Evolutionary conservation across 2,329 filamentous ascomycete genomes (phyloP), one percentile per base, ranked within the genome.

Genomic region (Thermoascus crustaceus): DNA sequence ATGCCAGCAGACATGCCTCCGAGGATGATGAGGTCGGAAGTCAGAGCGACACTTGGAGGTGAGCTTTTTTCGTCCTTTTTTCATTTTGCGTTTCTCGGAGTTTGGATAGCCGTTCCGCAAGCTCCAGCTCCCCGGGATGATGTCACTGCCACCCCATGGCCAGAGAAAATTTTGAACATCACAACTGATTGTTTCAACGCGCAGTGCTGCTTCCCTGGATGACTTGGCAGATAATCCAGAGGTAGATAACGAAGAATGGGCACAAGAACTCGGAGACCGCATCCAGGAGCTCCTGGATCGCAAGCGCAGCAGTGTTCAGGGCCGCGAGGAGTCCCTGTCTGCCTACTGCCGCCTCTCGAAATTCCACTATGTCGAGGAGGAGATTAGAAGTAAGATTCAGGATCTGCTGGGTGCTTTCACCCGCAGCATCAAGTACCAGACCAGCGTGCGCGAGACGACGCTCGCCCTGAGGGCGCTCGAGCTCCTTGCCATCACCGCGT

Each of bases 231-330:
- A 69, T 29, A 63, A 64, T 27, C 68, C 69, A n/a, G 73, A 76
- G 34, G 70, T 73, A 6, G 66, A 71, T 8, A 62, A 69, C 32
- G 70, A 71, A 17, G 66, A 66, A 13, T 84, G 82, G 73, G 72
- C 77, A 30, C 63, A 74, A 10, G 72, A 76, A 38, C 63, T 88
- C 21, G 67, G 71, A 18, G 73, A 79, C 42, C 75, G 80, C 39
- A 78, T 93, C 43, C 71, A 80, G 31, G 78, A 83, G 46, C 74
- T 94, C 18, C 69, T 81, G 36, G 77, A 84, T 47, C 79, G 84
- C 49, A 94, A 93, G 69, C 78, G 81, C 45, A 85, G 80, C 59
- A 86, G 79, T 45, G 75, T 72, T 16, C 75, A 83, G 43, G 76
- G 78, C 14, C 76, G 86, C 34, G 81, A 86, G 49, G 68, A 75